These are phyloP conservation scores for Thozetella sp. DNA, from an alignment of 495 filamentous ascomycete genomes.

Conservation along the genomic window DNA sequence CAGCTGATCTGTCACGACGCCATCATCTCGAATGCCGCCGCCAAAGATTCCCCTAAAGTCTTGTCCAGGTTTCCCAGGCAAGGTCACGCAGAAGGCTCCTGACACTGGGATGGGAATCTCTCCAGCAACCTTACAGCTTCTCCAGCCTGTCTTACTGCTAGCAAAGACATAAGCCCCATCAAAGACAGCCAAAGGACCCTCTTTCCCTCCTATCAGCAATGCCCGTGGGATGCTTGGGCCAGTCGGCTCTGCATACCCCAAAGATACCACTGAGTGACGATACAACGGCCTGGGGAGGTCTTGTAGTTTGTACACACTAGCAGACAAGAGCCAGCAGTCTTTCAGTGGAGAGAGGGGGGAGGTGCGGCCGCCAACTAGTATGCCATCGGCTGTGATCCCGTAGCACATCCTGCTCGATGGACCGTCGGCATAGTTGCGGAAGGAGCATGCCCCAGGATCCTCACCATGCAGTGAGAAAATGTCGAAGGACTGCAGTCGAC, in stretches of 20 bases:
- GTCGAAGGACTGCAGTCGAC: slow-evolving; percentile 62
- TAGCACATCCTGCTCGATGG: slow-evolving; percentile 73
- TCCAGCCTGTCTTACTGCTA: slow-evolving; percentile 49
- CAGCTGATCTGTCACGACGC: slow-evolving; percentile 54
- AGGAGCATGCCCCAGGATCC: slow-evolving; percentile 19
- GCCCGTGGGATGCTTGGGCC: slow-evolving; percentile 7
- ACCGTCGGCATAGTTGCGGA: slow-evolving; percentile 23
- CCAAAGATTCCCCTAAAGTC: slow-evolving; percentile 57
- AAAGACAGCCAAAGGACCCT: slow-evolving; percentile 33
- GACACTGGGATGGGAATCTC: slow-evolving; percentile 55
- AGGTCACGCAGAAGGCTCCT: slow-evolving; percentile 51
- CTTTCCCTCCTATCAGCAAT: slow-evolving; percentile 23
- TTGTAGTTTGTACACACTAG: slow-evolving; percentile 59
- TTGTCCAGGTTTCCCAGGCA: slow-evolving; percentile 7
- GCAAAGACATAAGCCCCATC: slow-evolving; percentile 65
- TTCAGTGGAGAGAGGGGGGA: slow-evolving; percentile 67
- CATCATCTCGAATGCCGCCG: slow-evolving; percentile 68
- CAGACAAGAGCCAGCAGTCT: slow-evolving; percentile 70
- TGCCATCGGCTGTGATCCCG: slow-evolving; percentile 62
- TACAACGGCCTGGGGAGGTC: slow-evolving; percentile 68
- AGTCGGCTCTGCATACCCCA: slow-evolving; percentile 56
- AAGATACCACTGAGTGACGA: slow-evolving; percentile 67
- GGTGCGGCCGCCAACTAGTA: slow-evolving; percentile 78
- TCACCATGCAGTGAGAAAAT: slow-evolving; percentile 42
- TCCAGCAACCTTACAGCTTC: slow-evolving; percentile 31